A percentile compares a stretch with the other conserved stretches of the same genome.
Conservation (phyloP, 2,329 filamentous ascomycete genomes). For the Chaetomium strumarium region DNA sequence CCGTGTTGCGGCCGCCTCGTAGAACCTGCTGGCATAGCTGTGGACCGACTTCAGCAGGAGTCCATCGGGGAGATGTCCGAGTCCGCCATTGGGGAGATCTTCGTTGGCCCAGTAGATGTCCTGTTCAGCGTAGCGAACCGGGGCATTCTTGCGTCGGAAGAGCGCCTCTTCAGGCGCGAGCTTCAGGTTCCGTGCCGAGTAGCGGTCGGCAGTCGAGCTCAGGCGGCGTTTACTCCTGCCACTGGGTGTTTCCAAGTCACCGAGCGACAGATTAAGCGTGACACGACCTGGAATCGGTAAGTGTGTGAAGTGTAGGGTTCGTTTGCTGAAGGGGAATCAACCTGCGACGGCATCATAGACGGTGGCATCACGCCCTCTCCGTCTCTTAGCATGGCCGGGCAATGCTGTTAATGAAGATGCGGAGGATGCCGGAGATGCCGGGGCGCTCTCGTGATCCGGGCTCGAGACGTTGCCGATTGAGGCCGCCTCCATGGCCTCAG, state of each 20-base stretch:
- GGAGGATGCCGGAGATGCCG: not conserved
- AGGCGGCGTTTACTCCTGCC: slow-evolving; percentile 8
- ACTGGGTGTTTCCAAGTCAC: slow-evolving; percentile 15
- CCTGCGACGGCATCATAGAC: slow-evolving; percentile 71
- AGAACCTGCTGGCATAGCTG: slow-evolving; percentile 61
- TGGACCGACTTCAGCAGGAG: slow-evolving; percentile 66
- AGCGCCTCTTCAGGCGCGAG: slow-evolving; percentile 66
- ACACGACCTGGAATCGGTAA: slow-evolving; percentile 30
- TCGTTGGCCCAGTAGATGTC: slow-evolving; percentile 66
- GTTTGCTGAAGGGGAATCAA: slow-evolving; percentile 29
- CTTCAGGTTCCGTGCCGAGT: slow-evolving; percentile 29
- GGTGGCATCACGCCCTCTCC: slow-evolving; percentile 38
- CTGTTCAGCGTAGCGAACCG: slow-evolving; percentile 61
- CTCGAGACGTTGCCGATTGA: not conserved
- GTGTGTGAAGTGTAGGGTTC: not conserved
- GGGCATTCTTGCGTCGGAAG: slow-evolving; percentile 59
- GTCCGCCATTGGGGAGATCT: slow-evolving; percentile 43
- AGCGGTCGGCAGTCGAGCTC: slow-evolving; percentile 17
- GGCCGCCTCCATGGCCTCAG: not conserved
- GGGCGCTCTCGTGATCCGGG: slow-evolving; percentile 15
- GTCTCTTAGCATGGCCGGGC: not conserved
- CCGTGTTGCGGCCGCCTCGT: slow-evolving; percentile 38
- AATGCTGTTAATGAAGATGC: not conserved
- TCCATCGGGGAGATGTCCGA: slow-evolving; percentile 55
- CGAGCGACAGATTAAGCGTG: slow-evolving; percentile 28